A percentile compares a stretch with the other conserved stretches of the same genome.
Evolutionary conservation across 2,329 filamentous ascomycete species (phyloP).

Genomic region (Tolypocladium pustulatum): DNA sequence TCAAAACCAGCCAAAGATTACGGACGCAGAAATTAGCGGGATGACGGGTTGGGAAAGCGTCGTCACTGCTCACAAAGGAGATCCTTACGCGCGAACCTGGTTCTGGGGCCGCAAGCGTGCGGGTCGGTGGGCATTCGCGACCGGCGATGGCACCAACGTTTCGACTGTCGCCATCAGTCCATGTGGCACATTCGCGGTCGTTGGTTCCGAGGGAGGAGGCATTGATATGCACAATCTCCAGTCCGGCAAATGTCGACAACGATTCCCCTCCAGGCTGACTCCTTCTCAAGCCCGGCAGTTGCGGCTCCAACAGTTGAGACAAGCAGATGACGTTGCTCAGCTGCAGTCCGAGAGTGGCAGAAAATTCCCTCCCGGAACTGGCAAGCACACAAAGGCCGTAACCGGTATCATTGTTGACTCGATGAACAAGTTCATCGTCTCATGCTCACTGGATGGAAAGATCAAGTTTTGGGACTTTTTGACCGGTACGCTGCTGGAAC

Average conservation of each 20-base stretch:
- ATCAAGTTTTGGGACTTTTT: constrained; percentile 96
- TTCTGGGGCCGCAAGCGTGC: constrained; percentile 95
- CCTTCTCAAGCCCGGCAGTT: constrained; percentile 69
- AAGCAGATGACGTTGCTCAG: constrained; percentile 46
- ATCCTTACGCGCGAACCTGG: constrained; percentile 84
- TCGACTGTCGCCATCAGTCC: constrained; percentile 79
- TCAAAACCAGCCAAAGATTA: constrained; percentile 48
- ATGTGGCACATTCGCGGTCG: constrained; percentile 86
- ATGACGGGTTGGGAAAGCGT: constrained; percentile 96
- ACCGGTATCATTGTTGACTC: constrained; percentile 82
- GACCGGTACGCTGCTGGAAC: constrained; percentile 67
- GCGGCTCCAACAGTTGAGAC: constrained; percentile 52
- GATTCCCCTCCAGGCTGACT: constrained; percentile 72
- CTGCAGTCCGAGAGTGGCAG: constrained; percentile 34
- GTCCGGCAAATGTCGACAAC: constrained; percentile 78
- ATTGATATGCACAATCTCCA: constrained; percentile 97
- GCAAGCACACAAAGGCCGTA: constrained; percentile 70
- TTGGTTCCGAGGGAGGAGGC: constrained; percentile 73
- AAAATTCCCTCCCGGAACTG: constrained; percentile 41
- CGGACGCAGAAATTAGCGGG: constrained; percentile 60
- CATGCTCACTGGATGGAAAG: constrained; percentile 81
- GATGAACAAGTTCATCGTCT: constrained; percentile 78
- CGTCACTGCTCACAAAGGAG: constrained; percentile 80
- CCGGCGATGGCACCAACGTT: constrained; percentile 72
- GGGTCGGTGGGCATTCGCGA: constrained; percentile 86